Evolutionary conservation across 2,329 filamentous ascomycete genomes (phyloP).

Genomic region (Fusarium sp.): DNA sequence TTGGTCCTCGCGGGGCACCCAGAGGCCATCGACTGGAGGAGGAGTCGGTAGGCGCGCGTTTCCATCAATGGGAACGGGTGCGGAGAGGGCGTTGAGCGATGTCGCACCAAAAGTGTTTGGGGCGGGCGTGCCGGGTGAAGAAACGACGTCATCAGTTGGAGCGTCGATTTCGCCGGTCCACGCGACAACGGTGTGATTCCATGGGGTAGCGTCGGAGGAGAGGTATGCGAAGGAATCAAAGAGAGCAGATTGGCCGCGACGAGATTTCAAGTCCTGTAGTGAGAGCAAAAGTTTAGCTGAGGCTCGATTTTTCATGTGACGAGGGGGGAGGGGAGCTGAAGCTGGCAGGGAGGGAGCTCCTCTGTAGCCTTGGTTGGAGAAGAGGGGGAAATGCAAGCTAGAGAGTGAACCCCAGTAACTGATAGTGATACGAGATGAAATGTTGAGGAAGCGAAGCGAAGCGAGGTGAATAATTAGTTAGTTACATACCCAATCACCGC

Average conservation of each 20-base stretch:
- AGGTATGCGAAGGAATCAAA: slow-evolving; percentile 92
- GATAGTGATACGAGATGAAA: slow-evolving; percentile 27
- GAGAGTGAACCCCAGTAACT: slow-evolving; percentile 22
- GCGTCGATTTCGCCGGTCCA: slow-evolving; percentile 91
- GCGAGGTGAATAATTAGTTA: slow-evolving; percentile 11
- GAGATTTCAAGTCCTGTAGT: slow-evolving; percentile 74
- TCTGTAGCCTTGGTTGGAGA: slow-evolving; percentile 30
- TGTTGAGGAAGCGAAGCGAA: slow-evolving; percentile 20
- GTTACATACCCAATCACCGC: slow-evolving; percentile 68
- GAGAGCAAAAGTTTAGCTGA: slow-evolving; percentile 15
- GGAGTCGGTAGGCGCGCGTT: slow-evolving; percentile 65
- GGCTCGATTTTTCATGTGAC: slow-evolving; percentile 30
- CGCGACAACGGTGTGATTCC: slow-evolving; percentile 92
- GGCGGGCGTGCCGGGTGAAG: slow-evolving; percentile 59
- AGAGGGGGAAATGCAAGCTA: slow-evolving; percentile 28
- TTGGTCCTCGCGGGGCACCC: slow-evolving; percentile 76
- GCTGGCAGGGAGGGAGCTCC: slow-evolving; percentile 15
- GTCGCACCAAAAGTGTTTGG: slow-evolving; percentile 59
- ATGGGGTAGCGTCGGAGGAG: slow-evolving; percentile 82
- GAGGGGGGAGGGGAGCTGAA: slow-evolving; percentile 24
- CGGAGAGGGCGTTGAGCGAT: slow-evolving; percentile 78
- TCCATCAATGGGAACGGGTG: slow-evolving; percentile 79
- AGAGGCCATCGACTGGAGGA: slow-evolving; percentile 73
- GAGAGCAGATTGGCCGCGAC: slow-evolving; percentile 88
- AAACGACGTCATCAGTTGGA: slow-evolving; percentile 54